A percentile compares a stretch with the other conserved stretches of the same genome.
Evolutionary conservation across 2,329 filamentous ascomycete genomes (phyloP).

Genomic region (Torrubiella hemipterigena): DNA sequence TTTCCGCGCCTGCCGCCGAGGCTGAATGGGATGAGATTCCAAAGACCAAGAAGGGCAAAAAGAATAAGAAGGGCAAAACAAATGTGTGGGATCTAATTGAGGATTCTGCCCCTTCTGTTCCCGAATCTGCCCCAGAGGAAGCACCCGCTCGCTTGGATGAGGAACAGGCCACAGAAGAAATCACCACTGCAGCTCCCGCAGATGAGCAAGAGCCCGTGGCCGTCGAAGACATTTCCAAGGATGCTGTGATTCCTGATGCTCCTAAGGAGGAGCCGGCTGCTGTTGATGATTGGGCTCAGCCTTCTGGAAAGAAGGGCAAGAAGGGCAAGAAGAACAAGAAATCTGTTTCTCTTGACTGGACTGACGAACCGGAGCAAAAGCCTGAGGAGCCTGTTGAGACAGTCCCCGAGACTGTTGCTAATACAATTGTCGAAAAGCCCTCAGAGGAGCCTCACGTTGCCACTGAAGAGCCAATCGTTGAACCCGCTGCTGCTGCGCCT

Average conservation of each 20-base stretch:
- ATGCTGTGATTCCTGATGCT: not conserved
- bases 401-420: not conserved
- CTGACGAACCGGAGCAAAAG: not conserved
- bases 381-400: not conserved
- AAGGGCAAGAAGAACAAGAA: constrained; percentile 7
- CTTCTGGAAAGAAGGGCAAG: constrained; percentile 2
- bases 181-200: too few species aligned
- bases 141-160: not conserved
- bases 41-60: constrained; percentile 22
- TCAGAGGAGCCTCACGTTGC: constrained; percentile 1
- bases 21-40: constrained; percentile 9
- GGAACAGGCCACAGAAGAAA: too few species aligned
- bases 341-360: constrained; percentile 6
- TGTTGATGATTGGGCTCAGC: not conserved
- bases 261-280: not conserved
- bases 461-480: constrained; percentile 1
- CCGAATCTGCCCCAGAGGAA: too few species aligned
- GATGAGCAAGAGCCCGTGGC: not conserved
- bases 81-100: constrained; percentile 7
- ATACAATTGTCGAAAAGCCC: constrained; percentile 1
- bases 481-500: constrained; percentile 13
- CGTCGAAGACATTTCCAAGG: not conserved
- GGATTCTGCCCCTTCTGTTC: not conserved
- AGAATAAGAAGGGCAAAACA: constrained; percentile 12
- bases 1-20: constrained; percentile 10